Conservation (phyloP, 306 rosid species). For the Quercus glauca region DNA sequence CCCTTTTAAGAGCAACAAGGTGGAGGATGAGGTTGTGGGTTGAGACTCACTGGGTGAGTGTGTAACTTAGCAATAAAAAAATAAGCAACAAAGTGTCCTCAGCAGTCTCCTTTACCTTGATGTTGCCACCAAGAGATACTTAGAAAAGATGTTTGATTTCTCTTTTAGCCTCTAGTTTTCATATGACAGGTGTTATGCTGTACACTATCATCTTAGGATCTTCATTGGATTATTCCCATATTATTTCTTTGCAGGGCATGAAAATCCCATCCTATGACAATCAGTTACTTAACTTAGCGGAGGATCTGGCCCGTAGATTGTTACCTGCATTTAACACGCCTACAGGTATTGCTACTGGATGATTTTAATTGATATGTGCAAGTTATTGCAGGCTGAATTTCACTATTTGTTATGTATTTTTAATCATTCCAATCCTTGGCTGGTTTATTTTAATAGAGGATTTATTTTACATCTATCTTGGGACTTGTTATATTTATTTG, state of each 20-base stretch:
- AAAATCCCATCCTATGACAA: slow-evolving; percentile 74
- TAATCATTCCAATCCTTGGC: not conserved
- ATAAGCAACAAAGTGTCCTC: no score
- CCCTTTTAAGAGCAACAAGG: no score
- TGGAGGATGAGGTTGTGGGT: no score
- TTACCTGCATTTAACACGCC: slow-evolving; percentile 98
- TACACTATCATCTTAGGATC: slow-evolving; percentile 1
- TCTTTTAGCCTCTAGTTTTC: no score
- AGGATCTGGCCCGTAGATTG: slow-evolving; percentile 86
- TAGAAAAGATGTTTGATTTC: no score
- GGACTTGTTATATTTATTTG: not conserved
- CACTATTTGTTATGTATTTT: not conserved
- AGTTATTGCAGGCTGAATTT: slow-evolving; percentile 3
- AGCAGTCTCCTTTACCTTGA: no score
- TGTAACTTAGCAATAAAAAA: no score
- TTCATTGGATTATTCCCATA: not conserved
- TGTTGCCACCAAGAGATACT: no score
- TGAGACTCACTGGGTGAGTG: no score
- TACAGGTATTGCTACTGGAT: slow-evolving; percentile 56
- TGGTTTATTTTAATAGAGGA: not conserved
- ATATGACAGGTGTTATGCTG: not conserved
- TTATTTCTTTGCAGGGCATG: slow-evolving; percentile 68
- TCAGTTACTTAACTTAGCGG: slow-evolving; percentile 78
- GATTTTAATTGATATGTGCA: not conserved
- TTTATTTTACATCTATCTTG: not conserved